Evolutionary conservation across 2,329 filamentous ascomycete genomes (phyloP).

Genomic region (Pseudophaeomoniella oleicola): DNA sequence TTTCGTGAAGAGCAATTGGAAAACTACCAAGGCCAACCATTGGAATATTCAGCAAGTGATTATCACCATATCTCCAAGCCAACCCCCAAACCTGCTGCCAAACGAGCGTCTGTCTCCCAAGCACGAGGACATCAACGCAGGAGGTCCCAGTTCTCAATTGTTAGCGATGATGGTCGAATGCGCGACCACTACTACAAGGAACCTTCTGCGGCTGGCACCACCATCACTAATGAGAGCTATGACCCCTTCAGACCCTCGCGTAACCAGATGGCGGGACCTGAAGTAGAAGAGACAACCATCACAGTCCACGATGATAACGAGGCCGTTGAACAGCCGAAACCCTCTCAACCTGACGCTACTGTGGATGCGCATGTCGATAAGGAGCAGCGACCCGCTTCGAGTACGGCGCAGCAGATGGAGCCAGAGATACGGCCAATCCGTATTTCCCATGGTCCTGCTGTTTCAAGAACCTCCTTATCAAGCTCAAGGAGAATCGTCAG

Average conservation of each 20-base stretch:
- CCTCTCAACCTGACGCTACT: no score
- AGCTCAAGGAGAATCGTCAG: constrained; percentile 26
- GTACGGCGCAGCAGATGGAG: no score
- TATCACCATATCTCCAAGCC: constrained; percentile 59
- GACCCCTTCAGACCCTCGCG: constrained; percentile 69
- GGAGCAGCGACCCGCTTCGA: no score
- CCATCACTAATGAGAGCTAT: constrained; percentile 48
- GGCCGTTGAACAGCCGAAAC: no score
- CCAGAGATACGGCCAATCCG: no score
- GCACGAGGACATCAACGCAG: constrained; percentile 24
- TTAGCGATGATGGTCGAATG: constrained; percentile 36
- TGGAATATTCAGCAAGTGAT: constrained; percentile 79
- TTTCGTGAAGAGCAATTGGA: constrained; percentile 77
- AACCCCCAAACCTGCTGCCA: constrained; percentile 17
- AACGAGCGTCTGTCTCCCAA: constrained; percentile 10
- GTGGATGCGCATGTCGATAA: no score
- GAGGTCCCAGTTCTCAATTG: constrained; percentile 41
- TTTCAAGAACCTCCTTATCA: constrained; percentile 32
- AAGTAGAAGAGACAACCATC: constrained; percentile 50
- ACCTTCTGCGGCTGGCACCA: constrained; percentile 24
- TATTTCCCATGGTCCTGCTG: constrained; percentile 9
- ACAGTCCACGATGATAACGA: no score
- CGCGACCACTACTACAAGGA: constrained; percentile 35
- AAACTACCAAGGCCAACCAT: constrained; percentile 60
- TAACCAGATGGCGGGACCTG: constrained; percentile 31